A percentile compares a stretch with the other conserved stretches of the same genome.
phyloP scores from a whole-genome alignment of 345 rosid species.

The Mallotus nudiflorus region DNA sequence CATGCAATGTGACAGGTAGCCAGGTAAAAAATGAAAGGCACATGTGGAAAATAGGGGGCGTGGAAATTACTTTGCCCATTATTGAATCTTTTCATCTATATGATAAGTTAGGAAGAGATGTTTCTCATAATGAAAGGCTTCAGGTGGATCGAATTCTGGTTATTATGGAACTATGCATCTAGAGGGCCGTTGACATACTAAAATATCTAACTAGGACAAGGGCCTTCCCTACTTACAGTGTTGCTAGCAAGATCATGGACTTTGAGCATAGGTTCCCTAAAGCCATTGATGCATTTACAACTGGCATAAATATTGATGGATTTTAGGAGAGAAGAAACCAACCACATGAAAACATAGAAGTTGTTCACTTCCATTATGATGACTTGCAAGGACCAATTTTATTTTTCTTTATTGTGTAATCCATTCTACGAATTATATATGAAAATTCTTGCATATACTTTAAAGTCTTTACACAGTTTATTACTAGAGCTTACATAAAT shows the following conservation, averaged over 20 bases:
- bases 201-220: constrained; percentile 53
- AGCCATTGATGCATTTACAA: constrained; percentile 37
- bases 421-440: neutral
- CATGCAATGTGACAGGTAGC: constrained; percentile 42
- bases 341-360: constrained; percentile 15
- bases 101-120: constrained; percentile 54
- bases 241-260: constrained; percentile 45
- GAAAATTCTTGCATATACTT: neutral
- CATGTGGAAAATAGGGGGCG: constrained; percentile 39
- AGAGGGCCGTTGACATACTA: constrained; percentile 50
- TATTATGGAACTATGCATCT: constrained; percentile 50
- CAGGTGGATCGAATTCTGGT: constrained; percentile 51
- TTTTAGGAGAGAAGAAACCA: constrained; percentile 46
- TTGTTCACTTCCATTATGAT: constrained; percentile 9
- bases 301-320: constrained; percentile 40
- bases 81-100: constrained; percentile 56
- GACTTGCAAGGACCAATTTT: constrained; percentile 32
- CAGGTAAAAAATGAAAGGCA: constrained; percentile 44
- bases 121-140: constrained; percentile 49
- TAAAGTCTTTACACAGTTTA: neutral
- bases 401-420: neutral
- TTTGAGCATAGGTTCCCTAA: constrained; percentile 50
- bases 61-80: constrained; percentile 37
- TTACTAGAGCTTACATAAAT: neutral
- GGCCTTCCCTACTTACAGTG: constrained; percentile 39